Evolutionary conservation across 163 green algal genomes (phyloP), one percentile per base, ranked within the genome.

Genomic region (Chlamydomonas reinhardtii): DNA sequence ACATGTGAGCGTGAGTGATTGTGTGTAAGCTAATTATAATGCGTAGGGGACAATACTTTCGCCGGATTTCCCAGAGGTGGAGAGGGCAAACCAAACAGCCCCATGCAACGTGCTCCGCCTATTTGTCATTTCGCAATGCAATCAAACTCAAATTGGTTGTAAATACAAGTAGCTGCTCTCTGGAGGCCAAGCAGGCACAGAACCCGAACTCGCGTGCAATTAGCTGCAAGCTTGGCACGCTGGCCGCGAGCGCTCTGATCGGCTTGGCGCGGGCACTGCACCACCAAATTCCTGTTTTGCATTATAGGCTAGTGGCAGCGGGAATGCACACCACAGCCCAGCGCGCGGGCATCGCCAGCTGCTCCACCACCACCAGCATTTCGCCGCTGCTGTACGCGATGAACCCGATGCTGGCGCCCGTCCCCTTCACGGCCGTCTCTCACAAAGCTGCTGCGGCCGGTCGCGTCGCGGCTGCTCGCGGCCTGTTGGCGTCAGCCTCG

Each of bases 361-460:
- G 68, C 34, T 22, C 34, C 29, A 20, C 32, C 20, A 35, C 37
- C 20, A 48, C 24, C 15, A 39, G 64, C 78, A 68, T 19, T 77
- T 70, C 59, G 52, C 52, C 80, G 22, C 70, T 86, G 2, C 27
- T 86, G 56, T 35, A 73, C 19, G 70, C 80, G 27, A 34, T 79
- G n/a, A 56, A 71, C 16, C 70, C 73, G 2, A 52, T 12, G 31
- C 35, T 86, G 17, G 69, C 80, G 17, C 80, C 80, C 0, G 35
- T 31, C 14, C 69, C 80, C 56, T 86, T 86, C 54, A 86, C 80
- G 24, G 29, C 77, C 1, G 31, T 59, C n/a, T 12, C 48, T 56
- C 48, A 56, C 1, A 56, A 56, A 19, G 1, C 48, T 56, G 48
- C 48, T 14, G 48, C 48, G 17, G 48, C 16, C 34, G 52, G 48